These are phyloP conservation scores for Rhinocladiella similis DNA, from an alignment of 2,329 filamentous ascomycete species.

Conservation along the genomic window DNA sequence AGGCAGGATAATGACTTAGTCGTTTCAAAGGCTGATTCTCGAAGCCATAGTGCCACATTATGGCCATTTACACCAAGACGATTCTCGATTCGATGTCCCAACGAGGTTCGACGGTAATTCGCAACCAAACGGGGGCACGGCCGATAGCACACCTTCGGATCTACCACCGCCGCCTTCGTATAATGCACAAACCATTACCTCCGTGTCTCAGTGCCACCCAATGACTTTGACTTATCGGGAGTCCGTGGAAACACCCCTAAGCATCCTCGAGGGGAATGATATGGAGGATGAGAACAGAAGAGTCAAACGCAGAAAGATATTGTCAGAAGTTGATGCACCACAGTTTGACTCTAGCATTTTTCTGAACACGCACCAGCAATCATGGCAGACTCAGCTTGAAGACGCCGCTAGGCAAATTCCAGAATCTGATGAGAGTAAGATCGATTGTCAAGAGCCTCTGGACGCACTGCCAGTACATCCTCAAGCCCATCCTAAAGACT, in stretches of 20 bases:
- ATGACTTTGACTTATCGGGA: neutral
- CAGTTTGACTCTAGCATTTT: neutral
- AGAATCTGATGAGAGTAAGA: neutral
- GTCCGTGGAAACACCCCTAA: neutral
- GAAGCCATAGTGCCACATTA: neutral
- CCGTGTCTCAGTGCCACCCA: too few species aligned
- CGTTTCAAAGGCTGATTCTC: neutral
- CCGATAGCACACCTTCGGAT: neutral
- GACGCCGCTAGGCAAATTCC: slow-evolving; percentile 7
- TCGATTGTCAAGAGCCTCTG: too few species aligned
- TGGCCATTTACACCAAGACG: too few species aligned
- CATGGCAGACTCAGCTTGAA: slow-evolving; percentile 16
- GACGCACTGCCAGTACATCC: neutral
- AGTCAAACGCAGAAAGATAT: slow-evolving; percentile 24
- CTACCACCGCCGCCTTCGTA: too few species aligned
- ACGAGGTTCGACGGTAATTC: too few species aligned
- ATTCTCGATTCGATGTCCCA: too few species aligned
- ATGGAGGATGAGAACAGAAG: slow-evolving; percentile 12
- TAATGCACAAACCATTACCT: too few species aligned
- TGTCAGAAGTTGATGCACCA: slow-evolving; percentile 2
- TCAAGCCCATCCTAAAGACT: too few species aligned
- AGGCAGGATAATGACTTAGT: neutral
- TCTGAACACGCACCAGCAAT: neutral
- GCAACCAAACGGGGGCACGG: too few species aligned
- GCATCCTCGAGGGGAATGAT: slow-evolving; percentile 1